Base-by-base conservation (phyloP, 1,139 yeast genomes). In the Zygosaccharomyces sapae region DNA sequence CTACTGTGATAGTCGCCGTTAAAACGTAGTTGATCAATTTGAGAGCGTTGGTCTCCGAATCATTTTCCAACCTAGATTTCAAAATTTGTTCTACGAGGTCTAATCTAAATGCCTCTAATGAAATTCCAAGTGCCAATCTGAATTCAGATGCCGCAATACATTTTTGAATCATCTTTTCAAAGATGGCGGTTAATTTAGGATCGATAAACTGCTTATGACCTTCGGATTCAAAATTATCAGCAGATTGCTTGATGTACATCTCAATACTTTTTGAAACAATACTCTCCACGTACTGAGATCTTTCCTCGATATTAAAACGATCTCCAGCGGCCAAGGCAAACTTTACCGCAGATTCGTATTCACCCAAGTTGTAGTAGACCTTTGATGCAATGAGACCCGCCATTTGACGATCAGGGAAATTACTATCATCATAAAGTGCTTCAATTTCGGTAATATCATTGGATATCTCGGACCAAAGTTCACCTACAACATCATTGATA, bases 381-480 rank as follows among this genome's bases (percentile, higher is more conserved):
- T 92, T 92, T 27, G 97, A 88, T 5, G 92, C 92, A 54, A 92
- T 80, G 54, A 92, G 74, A 3, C 98, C 98, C 2, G 97, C 98
- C 62, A 92, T 75, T 47, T 80, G 72, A 57, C 95, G 80, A 52
- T 84, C 80, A 43, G 82, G 80, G 66, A 90, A 92, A 12, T 76
- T 69, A 49, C 78, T 76, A 66, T 92, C 96, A 69, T 92, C 98
- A 62, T 85, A 89, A 46, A 92, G 74, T 55, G 88, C 96, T 70
- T 92, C 98, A 62, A 88, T 74, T 52, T 86, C 92, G 39, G 87
- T 74, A 55, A 92, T 80, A 63, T 79, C 83, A 69, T 92, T 94
- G 52, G 98, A 96, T 51, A 94, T 86, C 72, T 92, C 98, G 2
- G 97, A 90, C 99, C 99, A 92, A 55, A 88, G 76, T 67, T 87